Base-by-base conservation (phyloP, 2,329 filamentous ascomycete genomes). In the Monosporascus sp. region DNA sequence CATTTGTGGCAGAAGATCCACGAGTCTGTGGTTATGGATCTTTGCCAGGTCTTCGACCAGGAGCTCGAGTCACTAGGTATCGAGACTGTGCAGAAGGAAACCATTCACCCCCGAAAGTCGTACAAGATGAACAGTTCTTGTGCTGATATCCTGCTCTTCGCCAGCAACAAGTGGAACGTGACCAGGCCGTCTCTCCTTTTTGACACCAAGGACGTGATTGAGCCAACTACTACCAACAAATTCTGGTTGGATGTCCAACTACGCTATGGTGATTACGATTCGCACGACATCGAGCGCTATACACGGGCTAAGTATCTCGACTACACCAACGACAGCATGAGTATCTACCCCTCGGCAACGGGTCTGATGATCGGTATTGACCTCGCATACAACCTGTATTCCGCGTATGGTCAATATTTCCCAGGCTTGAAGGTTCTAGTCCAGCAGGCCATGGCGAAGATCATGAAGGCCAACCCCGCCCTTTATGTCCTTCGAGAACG, bases 51-150 rank as follows among this genome's bases (percentile, higher is more conserved):
- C 15, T 96, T 99, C 63, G 94, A 99, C 61, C 93, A 97, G 67
- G 94, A 99, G 69, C 76, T 99, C 44, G 94, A 99, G 70, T 91
- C 94, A 35, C 78, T 99, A 4, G 92, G 92, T 37, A 97, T 99
- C 54, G 94, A 99, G 72, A 95, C 91, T 2, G 94, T 97, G 5
- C 94, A 99, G 69, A 99, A 99, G 73, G 94, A 99, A 75, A 97
- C 94, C 0, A 99, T 99, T 55, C 94, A 99, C 77, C 94, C 94
- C 50, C 84, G 94, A 83, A 99, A 99, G 75, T 97, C 91, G 5
- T 99, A 99, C 83, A 99, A 99, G 83, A 99, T 99, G 94, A 99
- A 99, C 79, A 97, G 92, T 65, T 97, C 93, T 53, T 97, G 94
- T 65, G 94, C 95, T 5, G 94, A 99, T 70, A 97, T 99, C 58